These are phyloP conservation scores for Suillus ampliporus DNA, from an alignment of 768 basidiomycete genomes.

Conservation along the genomic window DNA sequence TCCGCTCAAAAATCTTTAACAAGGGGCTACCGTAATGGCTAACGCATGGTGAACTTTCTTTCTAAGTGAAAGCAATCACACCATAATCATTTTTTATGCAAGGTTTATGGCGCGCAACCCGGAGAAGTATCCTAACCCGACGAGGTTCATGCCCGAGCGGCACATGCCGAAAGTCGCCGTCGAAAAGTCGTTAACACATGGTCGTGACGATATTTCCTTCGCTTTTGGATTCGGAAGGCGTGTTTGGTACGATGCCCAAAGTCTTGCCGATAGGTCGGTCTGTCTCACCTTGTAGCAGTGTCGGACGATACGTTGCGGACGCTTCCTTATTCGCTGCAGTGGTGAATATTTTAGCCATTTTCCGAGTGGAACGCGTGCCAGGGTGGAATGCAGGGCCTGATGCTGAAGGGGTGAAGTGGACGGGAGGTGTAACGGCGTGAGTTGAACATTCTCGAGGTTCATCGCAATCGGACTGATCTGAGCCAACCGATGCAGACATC, in stretches of 20 bases:
- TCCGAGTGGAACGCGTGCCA: slow-evolving; percentile 19
- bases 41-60: slow-evolving; percentile 24
- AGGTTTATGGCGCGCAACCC: slow-evolving; percentile 45
- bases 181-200: background rate
- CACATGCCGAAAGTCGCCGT: slow-evolving; percentile 22
- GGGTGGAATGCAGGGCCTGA: slow-evolving; percentile 26
- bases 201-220: slow-evolving; percentile 24
- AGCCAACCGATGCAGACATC: slow-evolving; percentile 5
- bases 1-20: background rate
- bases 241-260: slow-evolving; percentile 17
- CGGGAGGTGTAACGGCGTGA: slow-evolving; percentile 26
- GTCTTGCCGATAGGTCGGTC: background rate
- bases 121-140: slow-evolving; percentile 43
- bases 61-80: background rate
- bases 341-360: slow-evolving; percentile 25
- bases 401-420: slow-evolving; percentile 26
- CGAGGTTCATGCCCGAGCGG: slow-evolving; percentile 45
- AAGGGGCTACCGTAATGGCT: slow-evolving; percentile 26
- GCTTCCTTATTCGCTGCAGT: slow-evolving; percentile 39
- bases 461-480: background rate
- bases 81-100: background rate
- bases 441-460: slow-evolving; percentile 10
- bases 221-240: slow-evolving; percentile 51
- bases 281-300: slow-evolving; percentile 31
- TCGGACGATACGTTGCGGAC: slow-evolving; percentile 50